Evolutionary conservation across 1,284 basidiomycete genomes (phyloP), one percentile per base, ranked within the genome.

Genomic region (Athelia sp.): DNA sequence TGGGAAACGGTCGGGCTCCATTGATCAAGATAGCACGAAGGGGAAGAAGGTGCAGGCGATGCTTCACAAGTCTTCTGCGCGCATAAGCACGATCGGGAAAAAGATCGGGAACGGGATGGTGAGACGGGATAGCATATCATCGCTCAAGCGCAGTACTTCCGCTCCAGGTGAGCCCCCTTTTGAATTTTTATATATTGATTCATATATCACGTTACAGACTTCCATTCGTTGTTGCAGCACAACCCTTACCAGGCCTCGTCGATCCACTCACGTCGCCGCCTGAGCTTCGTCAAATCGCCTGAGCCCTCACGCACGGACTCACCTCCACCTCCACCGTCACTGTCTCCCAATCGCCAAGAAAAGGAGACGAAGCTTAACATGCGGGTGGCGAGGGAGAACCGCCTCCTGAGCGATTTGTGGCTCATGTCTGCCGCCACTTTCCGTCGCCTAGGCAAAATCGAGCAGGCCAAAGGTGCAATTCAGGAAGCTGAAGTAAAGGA

Each of bases 401-500:
- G 84, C 26, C 67, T 95, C 31, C 71, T 98, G 50, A 90, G 88
- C 50, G 84, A 93, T 57, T 71, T 98, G 18, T 99, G 96, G 96
- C 71, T 98, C 4, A 90, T 93, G 78, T 89, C 86, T 2, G 93
- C 96, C 0, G 94, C 97, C 3, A 95, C 91, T 0, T 99, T 98
- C 73, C 78, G 97, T 29, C 74, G 96, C 50, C 74, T 88, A 45
- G 90, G 90, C 10, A 94, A 95, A 70, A 81, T 91, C 49, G 91
- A 95, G 52, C 92, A 98, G 62, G 84, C 90, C 2, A 82, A 86
- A 50, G 93, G 84, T 9, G 89, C 96, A 2, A 93, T 98, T 45
- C 91, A 95, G 62, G 96, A 99, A 68, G 97, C 96, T 0, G 96
- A 99, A 65, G 83, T 87, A 4, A 76, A 85, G 54, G 91, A 96